A percentile compares a stretch with the other conserved stretches of the same genome.
phyloP scores from a whole-genome alignment of 2,329 filamentous ascomycete genomes.

The Cercospora zeina region DNA sequence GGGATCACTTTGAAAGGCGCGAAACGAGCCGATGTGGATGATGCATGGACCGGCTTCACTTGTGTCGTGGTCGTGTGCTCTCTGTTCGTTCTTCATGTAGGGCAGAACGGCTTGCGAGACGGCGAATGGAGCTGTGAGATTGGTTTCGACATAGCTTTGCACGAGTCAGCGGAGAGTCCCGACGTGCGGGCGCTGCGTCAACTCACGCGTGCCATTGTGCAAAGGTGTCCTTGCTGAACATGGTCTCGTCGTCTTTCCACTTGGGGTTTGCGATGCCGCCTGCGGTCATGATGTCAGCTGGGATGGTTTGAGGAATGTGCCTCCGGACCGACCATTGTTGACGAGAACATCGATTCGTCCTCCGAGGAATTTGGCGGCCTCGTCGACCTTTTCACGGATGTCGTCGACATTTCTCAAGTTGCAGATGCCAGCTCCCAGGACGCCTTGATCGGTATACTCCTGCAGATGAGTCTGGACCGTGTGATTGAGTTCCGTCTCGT shows the following conservation, averaged over 20 bases:
- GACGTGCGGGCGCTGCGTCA: neutral
- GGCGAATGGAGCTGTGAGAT: conserved; percentile 42
- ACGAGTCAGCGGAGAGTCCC: neutral
- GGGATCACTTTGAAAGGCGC: conserved; percentile 51
- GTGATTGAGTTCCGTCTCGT: conserved; percentile 43
- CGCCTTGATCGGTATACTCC: conserved; percentile 26
- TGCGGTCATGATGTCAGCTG: neutral
- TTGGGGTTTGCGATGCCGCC: conserved; percentile 40
- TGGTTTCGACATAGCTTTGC: conserved; percentile 41
- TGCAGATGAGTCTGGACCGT: conserved; percentile 37
- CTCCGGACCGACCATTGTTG: conserved; percentile 39
- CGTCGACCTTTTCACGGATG: conserved; percentile 36
- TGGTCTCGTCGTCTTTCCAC: conserved; percentile 38
- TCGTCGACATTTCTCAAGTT: conserved; percentile 40
- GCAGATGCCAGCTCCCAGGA: conserved; percentile 32
- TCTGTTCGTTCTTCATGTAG: conserved; percentile 33
- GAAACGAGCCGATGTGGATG: conserved; percentile 53
- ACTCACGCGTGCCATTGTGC: conserved; percentile 41
- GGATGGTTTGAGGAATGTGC: too few relatives aligned
- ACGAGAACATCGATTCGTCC: conserved; percentile 44
- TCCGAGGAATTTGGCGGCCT: conserved; percentile 40
- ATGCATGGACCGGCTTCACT: conserved; percentile 37
- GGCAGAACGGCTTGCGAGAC: conserved; percentile 37
- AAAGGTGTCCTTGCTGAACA: conserved; percentile 39
- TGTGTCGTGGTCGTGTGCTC: conserved; percentile 20